Conservation (phyloP, 164 flowering plant genomes). For the Litsea cubeba region DNA sequence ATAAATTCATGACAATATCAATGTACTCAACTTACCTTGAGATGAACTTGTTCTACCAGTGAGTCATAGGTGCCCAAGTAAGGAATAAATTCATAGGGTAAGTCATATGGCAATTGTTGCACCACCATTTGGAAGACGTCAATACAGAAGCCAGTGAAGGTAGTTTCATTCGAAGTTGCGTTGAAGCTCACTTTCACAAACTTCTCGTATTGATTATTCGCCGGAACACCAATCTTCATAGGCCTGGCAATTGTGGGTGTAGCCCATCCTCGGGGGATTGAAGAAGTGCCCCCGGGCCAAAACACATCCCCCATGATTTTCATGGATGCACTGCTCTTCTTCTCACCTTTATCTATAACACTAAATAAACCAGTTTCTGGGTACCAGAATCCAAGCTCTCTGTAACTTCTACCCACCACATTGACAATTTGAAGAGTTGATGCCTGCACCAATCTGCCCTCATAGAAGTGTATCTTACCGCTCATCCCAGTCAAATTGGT, state of each 20-base stretch:
- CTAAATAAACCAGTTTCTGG: slow-evolving; percentile 15
- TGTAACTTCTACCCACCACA: slow-evolving; percentile 22
- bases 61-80: slow-evolving; percentile 20
- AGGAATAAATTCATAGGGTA: slow-evolving; percentile 21
- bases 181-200: slow-evolving; percentile 32
- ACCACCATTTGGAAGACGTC: slow-evolving; percentile 34
- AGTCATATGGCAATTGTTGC: slow-evolving; percentile 22
- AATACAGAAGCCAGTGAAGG: slow-evolving; percentile 44
- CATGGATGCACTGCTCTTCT: background rate
- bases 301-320: slow-evolving; percentile 9
- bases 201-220: slow-evolving; percentile 25
- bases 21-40: slow-evolving; percentile 24
- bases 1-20: too few species aligned
- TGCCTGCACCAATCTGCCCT: slow-evolving; percentile 1
- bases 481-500: slow-evolving; percentile 23
- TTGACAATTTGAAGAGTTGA: slow-evolving; percentile 13
- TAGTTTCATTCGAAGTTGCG: slow-evolving; percentile 1
- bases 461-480: slow-evolving; percentile 17
- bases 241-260: slow-evolving; percentile 31
- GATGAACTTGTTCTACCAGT: slow-evolving; percentile 24
- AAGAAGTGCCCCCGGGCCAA: slow-evolving; percentile 24
- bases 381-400: slow-evolving; percentile 22
- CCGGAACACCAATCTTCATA: slow-evolving; percentile 50
- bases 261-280: slow-evolving; percentile 46
- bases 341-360: background rate